A percentile compares a stretch with the other conserved stretches of the same genome.
These are phyloP conservation scores for Berkeleyomyces basicola DNA, from an alignment of 2,329 filamentous ascomycete genomes.

Conservation along the genomic window DNA sequence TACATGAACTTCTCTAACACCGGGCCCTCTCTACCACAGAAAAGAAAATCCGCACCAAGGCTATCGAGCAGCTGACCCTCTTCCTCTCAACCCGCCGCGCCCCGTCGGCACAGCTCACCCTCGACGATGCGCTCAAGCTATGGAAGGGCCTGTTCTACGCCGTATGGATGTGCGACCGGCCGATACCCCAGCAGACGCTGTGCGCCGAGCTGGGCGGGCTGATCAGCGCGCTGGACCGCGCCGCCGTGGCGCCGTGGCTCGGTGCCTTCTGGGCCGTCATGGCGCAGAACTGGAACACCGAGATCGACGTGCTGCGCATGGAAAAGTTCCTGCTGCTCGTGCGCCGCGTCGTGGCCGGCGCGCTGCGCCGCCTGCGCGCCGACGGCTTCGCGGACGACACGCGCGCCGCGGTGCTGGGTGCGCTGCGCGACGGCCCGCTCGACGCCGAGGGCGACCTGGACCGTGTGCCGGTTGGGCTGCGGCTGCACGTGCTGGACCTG, in stretches of 20 bases:
- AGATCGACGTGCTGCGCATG: constrained; percentile 59
- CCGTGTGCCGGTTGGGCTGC: constrained; percentile 64
- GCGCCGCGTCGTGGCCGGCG: constrained; percentile 58
- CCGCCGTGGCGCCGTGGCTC: constrained; percentile 34
- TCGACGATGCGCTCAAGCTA: constrained; percentile 65
- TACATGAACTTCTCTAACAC: neutral
- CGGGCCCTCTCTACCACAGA: constrained; percentile 32
- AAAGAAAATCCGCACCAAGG: constrained; percentile 58
- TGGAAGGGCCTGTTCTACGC: constrained; percentile 93
- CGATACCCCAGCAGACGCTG: constrained; percentile 71
- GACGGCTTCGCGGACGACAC: neutral
- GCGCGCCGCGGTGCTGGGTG: constrained; percentile 15
- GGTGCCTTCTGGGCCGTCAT: constrained; percentile 53
- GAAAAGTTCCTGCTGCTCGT: constrained; percentile 88
- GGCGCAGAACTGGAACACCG: constrained; percentile 50
- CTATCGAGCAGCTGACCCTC: constrained; percentile 57
- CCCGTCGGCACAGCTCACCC: constrained; percentile 30
- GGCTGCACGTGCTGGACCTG: constrained; percentile 77
- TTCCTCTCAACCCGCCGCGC: constrained; percentile 46
- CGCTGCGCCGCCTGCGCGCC: constrained; percentile 27
- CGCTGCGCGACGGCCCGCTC: constrained; percentile 20
- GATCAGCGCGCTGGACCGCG: constrained; percentile 15
- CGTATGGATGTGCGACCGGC: constrained; percentile 86
- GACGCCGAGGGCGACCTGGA: constrained; percentile 25
- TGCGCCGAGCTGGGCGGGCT: constrained; percentile 61